Evolutionary conservation across 805 yeast species (phyloP).

Genomic region (Wickerhamiella nectarea): DNA sequence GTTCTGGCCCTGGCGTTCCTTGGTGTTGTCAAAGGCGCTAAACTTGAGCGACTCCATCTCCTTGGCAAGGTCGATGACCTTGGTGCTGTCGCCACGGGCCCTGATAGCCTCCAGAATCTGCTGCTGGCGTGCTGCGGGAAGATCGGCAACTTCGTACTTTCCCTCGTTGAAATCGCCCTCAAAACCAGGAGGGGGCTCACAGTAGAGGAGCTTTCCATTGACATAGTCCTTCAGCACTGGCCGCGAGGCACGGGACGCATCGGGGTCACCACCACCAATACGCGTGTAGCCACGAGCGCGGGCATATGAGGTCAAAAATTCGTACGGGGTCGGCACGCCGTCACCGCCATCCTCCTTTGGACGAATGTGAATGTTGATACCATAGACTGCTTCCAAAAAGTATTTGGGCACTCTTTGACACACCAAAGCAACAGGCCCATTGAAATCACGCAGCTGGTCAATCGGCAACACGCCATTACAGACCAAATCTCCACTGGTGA

Average conservation of each 20-base stretch:
- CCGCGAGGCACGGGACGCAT: slow-evolving; percentile 88
- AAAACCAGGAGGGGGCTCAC: slow-evolving; percentile 74
- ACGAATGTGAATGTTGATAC: slow-evolving; percentile 71
- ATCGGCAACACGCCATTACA: slow-evolving; percentile 98
- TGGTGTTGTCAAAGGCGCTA: slow-evolving; percentile 43
- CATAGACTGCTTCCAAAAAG: slow-evolving; percentile 81
- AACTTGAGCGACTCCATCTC: slow-evolving; percentile 66
- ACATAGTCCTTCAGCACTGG: slow-evolving; percentile 89
- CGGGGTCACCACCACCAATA: slow-evolving; percentile 93
- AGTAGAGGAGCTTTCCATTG: slow-evolving; percentile 71
- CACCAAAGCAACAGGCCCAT: slow-evolving; percentile 77
- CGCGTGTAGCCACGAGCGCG: slow-evolving; percentile 89
- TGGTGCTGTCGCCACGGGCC: slow-evolving; percentile 25
- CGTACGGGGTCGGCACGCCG: slow-evolving; percentile 78
- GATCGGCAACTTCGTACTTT: slow-evolving; percentile 47
- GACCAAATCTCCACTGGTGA: slow-evolving; percentile 89
- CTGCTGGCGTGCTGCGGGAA: slow-evolving; percentile 59
- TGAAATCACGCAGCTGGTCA: slow-evolving; percentile 85
- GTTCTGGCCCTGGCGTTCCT: slow-evolving; percentile 34
- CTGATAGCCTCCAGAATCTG: slow-evolving; percentile 51
- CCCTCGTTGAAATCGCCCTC: slow-evolving; percentile 64
- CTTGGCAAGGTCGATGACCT: slow-evolving; percentile 47
- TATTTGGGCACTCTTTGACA: slow-evolving; percentile 80
- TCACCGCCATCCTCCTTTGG: slow-evolving; percentile 77
- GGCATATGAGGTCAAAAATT: slow-evolving; percentile 80